These are phyloP conservation scores for Candida ortonii DNA, from an alignment of 805 yeast species.

Conservation along the genomic window DNA sequence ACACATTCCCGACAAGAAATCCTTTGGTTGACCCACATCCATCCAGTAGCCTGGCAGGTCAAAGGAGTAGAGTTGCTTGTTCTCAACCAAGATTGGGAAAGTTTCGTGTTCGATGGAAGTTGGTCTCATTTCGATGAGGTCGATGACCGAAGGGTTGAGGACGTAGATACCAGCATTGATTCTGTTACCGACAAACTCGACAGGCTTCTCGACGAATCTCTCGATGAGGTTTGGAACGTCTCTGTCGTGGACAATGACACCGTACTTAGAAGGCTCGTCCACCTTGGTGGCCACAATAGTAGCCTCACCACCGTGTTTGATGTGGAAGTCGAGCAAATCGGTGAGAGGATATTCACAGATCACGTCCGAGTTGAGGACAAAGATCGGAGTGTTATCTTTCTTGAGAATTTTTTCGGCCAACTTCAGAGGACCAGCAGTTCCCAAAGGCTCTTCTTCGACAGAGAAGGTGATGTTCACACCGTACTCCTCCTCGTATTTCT, in stretches of 20 bases:
- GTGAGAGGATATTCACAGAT: slow-evolving; percentile 97
- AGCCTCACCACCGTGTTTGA: slow-evolving; percentile 94
- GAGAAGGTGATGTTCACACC: slow-evolving; percentile 95
- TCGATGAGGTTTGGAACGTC: slow-evolving; percentile 93
- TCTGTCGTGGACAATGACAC: slow-evolving; percentile 98
- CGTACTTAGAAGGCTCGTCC: slow-evolving; percentile 98
- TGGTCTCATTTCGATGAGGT: slow-evolving; percentile 95
- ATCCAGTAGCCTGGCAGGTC: slow-evolving; percentile 99
- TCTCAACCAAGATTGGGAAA: slow-evolving; percentile 92
- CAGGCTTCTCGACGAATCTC: slow-evolving; percentile 99
- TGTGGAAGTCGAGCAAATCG: slow-evolving; percentile 90
- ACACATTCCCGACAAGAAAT: slow-evolving; percentile 93
- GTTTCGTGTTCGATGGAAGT: slow-evolving; percentile 99
- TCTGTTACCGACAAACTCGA: slow-evolving; percentile 99
- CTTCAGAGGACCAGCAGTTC: slow-evolving; percentile 98
- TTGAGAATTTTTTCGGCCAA: slow-evolving; percentile 91
- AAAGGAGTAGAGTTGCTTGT: slow-evolving; percentile 85
- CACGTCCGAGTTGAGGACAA: slow-evolving; percentile 96
- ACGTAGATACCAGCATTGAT: slow-evolving; percentile 99
- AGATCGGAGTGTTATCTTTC: slow-evolving; percentile 95
- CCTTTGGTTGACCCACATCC: slow-evolving; percentile 99
- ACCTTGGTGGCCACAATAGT: slow-evolving; percentile 99
- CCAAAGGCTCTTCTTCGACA: slow-evolving; percentile 98
- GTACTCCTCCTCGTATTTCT: slow-evolving; percentile 91
- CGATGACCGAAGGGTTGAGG: slow-evolving; percentile 95